These are phyloP conservation scores for Talaromyces marneffei DNA, from an alignment of 2,329 filamentous ascomycete species.

Conservation along the genomic window DNA sequence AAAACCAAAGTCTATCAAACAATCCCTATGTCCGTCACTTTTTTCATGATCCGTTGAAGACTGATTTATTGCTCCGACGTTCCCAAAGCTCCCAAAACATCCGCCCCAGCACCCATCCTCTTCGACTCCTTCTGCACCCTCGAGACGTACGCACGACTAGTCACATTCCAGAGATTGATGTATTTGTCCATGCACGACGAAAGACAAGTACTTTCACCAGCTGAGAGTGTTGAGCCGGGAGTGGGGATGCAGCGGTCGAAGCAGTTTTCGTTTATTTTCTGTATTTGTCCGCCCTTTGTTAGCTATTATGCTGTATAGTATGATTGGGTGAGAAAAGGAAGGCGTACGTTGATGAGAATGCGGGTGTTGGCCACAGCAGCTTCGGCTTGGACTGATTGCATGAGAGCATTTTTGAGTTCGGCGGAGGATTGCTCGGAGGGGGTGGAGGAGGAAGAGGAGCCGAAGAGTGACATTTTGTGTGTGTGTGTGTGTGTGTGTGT, in stretches of 20 bases:
- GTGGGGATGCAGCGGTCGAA: conserved; percentile 71
- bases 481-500: no score
- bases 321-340: background rate
- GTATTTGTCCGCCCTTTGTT: background rate
- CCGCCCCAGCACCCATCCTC: conserved; percentile 29
- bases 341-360: conserved; percentile 61
- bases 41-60: background rate
- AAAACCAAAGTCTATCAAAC: background rate
- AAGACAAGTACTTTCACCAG: conserved; percentile 64
- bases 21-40: background rate
- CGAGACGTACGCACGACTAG: conserved; percentile 62
- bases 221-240: conserved; percentile 59
- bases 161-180: conserved; percentile 71
- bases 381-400: conserved; percentile 60
- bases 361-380: conserved; percentile 63
- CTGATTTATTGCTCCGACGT: background rate
- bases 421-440: conserved; percentile 17
- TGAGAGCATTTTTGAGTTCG: conserved; percentile 50
- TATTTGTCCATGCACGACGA: conserved; percentile 80
- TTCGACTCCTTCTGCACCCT: conserved; percentile 55
- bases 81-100: conserved; percentile 13
- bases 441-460: conserved; percentile 29
- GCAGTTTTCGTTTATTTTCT: conserved; percentile 79
- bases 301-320: background rate
- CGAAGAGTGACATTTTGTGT: conserved; percentile 35